These are phyloP conservation scores for Syzygium jambos DNA, from an alignment of 345 rosid species.

Conservation along the genomic window DNA sequence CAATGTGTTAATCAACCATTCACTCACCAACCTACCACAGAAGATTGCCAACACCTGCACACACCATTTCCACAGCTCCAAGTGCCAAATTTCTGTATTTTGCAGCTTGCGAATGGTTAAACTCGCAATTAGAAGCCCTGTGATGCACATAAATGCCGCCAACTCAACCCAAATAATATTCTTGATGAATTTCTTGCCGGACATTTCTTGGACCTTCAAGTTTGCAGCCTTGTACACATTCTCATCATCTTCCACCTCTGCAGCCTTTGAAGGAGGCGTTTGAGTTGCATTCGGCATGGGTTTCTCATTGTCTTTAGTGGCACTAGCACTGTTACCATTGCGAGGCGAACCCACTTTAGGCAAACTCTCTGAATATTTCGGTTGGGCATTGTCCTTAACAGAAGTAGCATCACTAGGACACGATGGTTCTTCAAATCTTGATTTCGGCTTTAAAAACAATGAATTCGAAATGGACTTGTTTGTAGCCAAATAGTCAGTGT, in stretches of 20 bases:
- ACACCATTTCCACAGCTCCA: constrained; percentile 64
- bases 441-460: background rate
- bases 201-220: constrained; percentile 7
- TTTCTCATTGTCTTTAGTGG: constrained; percentile 1
- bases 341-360: constrained; percentile 17
- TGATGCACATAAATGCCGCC: constrained; percentile 16
- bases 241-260: constrained; percentile 17
- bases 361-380: background rate
- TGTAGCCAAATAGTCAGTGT: background rate
- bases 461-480: background rate
- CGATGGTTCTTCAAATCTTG: background rate
- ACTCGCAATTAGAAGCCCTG: constrained; percentile 29
- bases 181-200: constrained; percentile 8
- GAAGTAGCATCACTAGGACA: background rate
- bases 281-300: constrained; percentile 26
- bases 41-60: constrained; percentile 36
- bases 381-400: constrained; percentile 7
- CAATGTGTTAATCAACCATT: constrained; percentile 36
- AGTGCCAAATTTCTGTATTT: constrained; percentile 27
- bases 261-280: constrained; percentile 21
- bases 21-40: constrained; percentile 46
- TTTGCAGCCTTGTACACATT: constrained; percentile 17
- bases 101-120: constrained; percentile 23
- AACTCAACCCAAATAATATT: constrained; percentile 24
- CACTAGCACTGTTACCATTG: background rate